Base-by-base conservation (phyloP, 164 flowering plant species). In the Protea cynaroides region DNA sequence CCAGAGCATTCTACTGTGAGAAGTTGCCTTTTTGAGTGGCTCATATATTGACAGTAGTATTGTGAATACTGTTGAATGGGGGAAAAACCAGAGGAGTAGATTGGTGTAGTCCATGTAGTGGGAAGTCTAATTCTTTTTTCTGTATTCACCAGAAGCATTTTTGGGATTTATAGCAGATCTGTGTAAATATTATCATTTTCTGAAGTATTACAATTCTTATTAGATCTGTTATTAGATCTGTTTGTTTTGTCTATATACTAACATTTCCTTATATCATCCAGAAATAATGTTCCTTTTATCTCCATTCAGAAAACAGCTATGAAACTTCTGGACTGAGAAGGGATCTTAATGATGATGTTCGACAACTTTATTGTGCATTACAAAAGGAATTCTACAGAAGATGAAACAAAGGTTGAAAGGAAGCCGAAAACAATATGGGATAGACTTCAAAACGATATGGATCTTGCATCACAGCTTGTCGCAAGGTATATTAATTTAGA, bases 291-390 rank as follows among this genome's bases (percentile, higher is more conserved):
- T 75, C 79, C 60, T 95, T 86, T 83, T 82, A 86, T 66, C 66
- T 95, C 65, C 72, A 78, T 61, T 73, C 91, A 13, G 96, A 87
- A 70, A 71, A 69, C 62, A 79, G 87, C 77, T 78, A 78, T 71
- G 96, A 90, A 38, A 81, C 97, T 25, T 95, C 97, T 81, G 97
- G 99, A 47, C 83, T 89, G 25, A 79, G 86, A 74, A 88, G 82
- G 57, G 89, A 78, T 79, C 59, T 77, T 50, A 68, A 37, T 19
- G 97, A 37, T 19, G 97, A 95, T 75, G 77, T 74, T 18, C 86
- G 97, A 49, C 81, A 71, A 50, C 40, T 71, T 90, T 70, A 84
- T 92, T 67, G 82, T 95, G 23, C 99, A 97, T 17, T 95, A 88
- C 71, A 78, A 78, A 65, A 86, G 91, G 66, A 86, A 90, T 73